Conservation (phyloP, 345 rosid species). For the Syzygium oleosum region DNA sequence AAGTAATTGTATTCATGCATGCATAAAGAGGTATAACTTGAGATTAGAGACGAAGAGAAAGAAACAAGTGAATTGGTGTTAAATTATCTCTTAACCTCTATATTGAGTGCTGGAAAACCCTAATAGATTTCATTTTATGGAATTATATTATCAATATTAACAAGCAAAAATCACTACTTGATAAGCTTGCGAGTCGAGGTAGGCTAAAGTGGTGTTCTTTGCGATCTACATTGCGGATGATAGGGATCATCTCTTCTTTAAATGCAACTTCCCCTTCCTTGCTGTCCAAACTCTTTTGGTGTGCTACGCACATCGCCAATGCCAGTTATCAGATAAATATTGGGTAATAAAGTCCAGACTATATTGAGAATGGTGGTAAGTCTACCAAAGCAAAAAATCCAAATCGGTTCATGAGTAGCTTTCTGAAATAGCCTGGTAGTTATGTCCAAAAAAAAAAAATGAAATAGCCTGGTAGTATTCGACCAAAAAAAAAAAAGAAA, state of each 20-base stretch:
- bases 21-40: background rate
- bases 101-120: background rate
- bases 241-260: background rate
- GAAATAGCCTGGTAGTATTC: too few species aligned
- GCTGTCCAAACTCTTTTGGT: background rate
- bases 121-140: background rate
- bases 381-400: background rate
- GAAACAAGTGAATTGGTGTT: background rate
- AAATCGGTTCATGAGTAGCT: background rate
- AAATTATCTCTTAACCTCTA: background rate
- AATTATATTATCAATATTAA: background rate
- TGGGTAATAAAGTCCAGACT: background rate
- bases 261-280: background rate
- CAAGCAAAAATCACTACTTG: background rate
- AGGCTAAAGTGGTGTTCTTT: background rate
- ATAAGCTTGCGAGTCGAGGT: background rate
- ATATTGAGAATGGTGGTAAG: background rate
- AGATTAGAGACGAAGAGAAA: background rate
- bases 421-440: background rate
- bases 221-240: background rate
- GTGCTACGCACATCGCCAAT: background rate
- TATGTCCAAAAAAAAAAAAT: too few species aligned
- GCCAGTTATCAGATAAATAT: background rate
- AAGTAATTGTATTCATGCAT: background rate
- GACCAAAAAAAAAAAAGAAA: too few species aligned